Base-by-base conservation (phyloP, 768 basidiomycete species). In the Tylopilus felleus region DNA sequence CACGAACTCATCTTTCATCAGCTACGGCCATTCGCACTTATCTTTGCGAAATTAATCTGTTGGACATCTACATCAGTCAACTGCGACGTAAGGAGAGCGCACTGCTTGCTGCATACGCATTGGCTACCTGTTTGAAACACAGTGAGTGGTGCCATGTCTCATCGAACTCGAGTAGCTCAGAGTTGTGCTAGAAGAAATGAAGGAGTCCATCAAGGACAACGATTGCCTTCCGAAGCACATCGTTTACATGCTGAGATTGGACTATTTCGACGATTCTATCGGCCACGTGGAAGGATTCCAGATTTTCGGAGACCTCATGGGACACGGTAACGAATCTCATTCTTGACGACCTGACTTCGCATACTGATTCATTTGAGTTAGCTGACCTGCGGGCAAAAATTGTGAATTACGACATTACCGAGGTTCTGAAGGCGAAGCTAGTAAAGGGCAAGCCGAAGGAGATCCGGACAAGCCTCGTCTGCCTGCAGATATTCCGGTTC, bases 231-330 rank as follows among this genome's bases (percentile, higher is more conserved):
- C 62, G 13, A 55, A 61, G 43, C 28, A 61, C 3, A 64, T 65
- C 2, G 56, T 65, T 17, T 47, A 48, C 19, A 65, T 65, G 64
- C 45, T 64, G n/a, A 56, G 53, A 39, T 35, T 55, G 14, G 59
- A 65, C 49, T 66, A 53, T 42, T 66, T 65, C 21, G 62, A 65
- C 13, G 65, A 65, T 33, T 60, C 65, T n/a, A 47, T 66, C 0
- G 64, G 64, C 10, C 46, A 8, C 19, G 49, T 65, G 1, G 65
- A 65, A 43, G 64, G 64, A 12, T 65, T 66, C 33, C 65, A 65
- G 36, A 54, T 65, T 1, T 65, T 65, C n/a, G 41, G 39, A 1
- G 50, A 65, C 25, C 49, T 65, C 10, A 64, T 65, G 60, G 50
- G 52, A 35, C 36, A 57, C 3, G 57, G 65, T 65, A 59, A 57